Percentiles rank a stretch among this genome's conserved stretches.
Conservation (phyloP, 1,284 basidiomycete species). For the Leccinum griseonigrum region DNA sequence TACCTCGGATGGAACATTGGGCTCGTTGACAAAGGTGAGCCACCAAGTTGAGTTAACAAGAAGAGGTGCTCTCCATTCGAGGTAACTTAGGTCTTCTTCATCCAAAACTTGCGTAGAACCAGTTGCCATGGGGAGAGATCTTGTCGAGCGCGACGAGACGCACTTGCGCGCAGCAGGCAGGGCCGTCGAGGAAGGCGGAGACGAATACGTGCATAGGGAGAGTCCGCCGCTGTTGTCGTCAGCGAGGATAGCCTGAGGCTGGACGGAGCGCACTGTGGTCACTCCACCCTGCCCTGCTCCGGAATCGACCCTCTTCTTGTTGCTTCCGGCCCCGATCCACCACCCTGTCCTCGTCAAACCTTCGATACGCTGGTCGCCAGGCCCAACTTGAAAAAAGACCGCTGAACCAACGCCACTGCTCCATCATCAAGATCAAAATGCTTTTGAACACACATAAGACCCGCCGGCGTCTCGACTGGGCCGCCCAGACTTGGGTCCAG, state of each 20-base stretch:
- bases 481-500: too few species aligned
- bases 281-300: too few species aligned
- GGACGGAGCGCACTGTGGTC: slow-evolving; percentile 58
- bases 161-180: slow-evolving; percentile 50
- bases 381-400: too few species aligned
- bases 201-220: slow-evolving; percentile 30
- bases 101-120: slow-evolving; percentile 95
- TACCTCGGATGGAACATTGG: slow-evolving; percentile 46
- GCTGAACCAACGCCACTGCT: too few species aligned
- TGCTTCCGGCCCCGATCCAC: too few species aligned
- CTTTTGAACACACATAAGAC: too few species aligned
- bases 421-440: too few species aligned
- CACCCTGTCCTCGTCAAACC: too few species aligned
- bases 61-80: slow-evolving; percentile 86
- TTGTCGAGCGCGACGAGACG: slow-evolving; percentile 81
- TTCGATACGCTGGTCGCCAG: too few species aligned
- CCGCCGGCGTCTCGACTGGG: too few species aligned
- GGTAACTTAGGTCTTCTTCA: slow-evolving; percentile 75
- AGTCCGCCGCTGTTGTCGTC: slow-evolving; percentile 61
- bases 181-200: slow-evolving; percentile 23
- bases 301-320: too few species aligned
- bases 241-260: slow-evolving; percentile 71
- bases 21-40: slow-evolving; percentile 77
- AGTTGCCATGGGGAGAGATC: slow-evolving; percentile 78
- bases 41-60: slow-evolving; percentile 98